Evolutionary conservation across 768 basidiomycete genomes (phyloP), one percentile per base, ranked within the genome.

Genomic region (Galerina marginata): DNA sequence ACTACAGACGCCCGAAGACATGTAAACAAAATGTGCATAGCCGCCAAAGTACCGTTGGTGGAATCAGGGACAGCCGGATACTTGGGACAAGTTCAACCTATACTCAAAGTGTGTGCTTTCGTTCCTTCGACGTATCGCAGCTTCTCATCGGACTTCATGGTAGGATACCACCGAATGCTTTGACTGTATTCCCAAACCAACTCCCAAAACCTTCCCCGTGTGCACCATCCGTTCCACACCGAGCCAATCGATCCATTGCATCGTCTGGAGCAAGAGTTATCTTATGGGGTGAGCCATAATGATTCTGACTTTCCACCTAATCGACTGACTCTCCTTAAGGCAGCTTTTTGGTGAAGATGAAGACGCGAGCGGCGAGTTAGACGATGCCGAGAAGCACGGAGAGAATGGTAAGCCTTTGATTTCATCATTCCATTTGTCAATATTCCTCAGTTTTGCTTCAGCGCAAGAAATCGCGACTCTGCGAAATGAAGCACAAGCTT

Each of bases 211-310:
- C 0, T 99, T 94, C 71, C 96, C 97, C 0, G 96, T 99, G 9
- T 99, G 97, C 73, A 99, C 97, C 0, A 99, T 99, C 65, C 89
- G 96, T 40, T 94, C 94, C 2, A 99, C 97, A 0, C 97, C 97
- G 0, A 93, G 91, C 58, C 96, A 96, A 64, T 95, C 97, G 0
- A 97, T 99, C 52, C 97, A 99, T 69, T 99, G 96, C 69, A 98
- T 99, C 50, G 96, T 98, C 2, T 99, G 97, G 97, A 95, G 94
- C 33, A 99, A 99, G 74, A 95, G 88, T 58, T 99, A 99, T 78
- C 87, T 99, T 11, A 85, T 98, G 68, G 89, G 91, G 96, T 93
- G 66, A 70, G 91, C 76, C 5, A 2, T 50, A 15, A 48, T 0
- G 26, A 50, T 26, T 48, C 50, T 29, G 12, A 10, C 47, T 39